These are phyloP conservation scores for Nothophytophthora sp. DNA, from an alignment of 352 stramenopile genomes.

Conservation along the genomic window DNA sequence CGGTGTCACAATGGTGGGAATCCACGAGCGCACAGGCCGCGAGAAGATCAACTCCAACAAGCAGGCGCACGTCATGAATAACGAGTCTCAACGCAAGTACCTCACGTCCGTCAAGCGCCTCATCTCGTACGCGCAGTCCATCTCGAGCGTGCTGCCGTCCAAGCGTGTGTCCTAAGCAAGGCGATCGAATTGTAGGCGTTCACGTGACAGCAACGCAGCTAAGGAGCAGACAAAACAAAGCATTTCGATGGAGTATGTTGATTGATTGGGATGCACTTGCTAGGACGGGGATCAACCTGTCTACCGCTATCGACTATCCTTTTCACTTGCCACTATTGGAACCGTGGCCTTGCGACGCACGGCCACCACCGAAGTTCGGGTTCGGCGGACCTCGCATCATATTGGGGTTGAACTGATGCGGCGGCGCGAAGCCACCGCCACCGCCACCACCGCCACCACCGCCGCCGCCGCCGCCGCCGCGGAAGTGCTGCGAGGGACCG, in stretches of 20 bases:
- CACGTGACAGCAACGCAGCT: background rate
- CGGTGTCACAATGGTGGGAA: conserved; percentile 99
- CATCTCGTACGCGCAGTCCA: conserved; percentile 96
- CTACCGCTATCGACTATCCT: too few species aligned
- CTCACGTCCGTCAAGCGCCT: conserved; percentile 98
- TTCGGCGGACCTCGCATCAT: conserved; percentile 30
- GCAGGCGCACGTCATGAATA: conserved; percentile 99
- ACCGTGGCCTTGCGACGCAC: too few species aligned
- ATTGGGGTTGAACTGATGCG: conserved; percentile 4
- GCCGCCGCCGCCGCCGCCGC: conserved; percentile 9
- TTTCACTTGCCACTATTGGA: too few species aligned
- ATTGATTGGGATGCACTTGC: too few species aligned
- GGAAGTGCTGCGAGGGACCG: conserved; percentile 24
- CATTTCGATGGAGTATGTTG: too few species aligned
- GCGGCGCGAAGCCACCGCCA: too few species aligned
- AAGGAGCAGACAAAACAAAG: background rate
- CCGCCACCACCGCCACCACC: conserved; percentile 3
- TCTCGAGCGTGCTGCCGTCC: conserved; percentile 81
- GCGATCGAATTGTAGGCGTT: background rate
- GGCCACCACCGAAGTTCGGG: conserved; percentile 5
- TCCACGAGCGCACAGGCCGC: conserved; percentile 95
- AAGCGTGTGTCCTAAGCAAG: conserved; percentile 72
- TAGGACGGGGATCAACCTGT: too few species aligned
- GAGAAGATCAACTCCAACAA: conserved; percentile 98
- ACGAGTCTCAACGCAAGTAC: conserved; percentile 98